Evolutionary conservation across 1,284 basidiomycete species (phyloP).

Genomic region (Ceratobasidium theobromae): DNA sequence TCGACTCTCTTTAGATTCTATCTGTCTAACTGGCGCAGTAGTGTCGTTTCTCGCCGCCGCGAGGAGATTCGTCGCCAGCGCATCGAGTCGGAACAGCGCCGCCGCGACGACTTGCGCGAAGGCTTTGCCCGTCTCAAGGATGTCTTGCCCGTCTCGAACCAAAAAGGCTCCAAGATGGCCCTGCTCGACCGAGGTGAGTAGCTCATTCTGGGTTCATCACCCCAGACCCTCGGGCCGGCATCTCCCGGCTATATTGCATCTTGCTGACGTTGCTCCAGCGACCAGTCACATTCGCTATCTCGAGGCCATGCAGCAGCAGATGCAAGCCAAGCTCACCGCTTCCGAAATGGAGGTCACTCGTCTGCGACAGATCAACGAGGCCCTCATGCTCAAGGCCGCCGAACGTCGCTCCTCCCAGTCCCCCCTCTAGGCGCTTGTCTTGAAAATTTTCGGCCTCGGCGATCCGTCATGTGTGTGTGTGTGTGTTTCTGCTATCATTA

Average conservation of each 20-base stretch:
- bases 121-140: constrained; percentile 85
- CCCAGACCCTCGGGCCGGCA: constrained; percentile 10
- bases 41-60: constrained; percentile 51
- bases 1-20: neutral
- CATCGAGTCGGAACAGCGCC: constrained; percentile 83
- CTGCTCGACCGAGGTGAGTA: constrained; percentile 77
- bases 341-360: constrained; percentile 74
- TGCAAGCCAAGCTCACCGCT: constrained; percentile 70
- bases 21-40: constrained; percentile 13
- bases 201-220: constrained; percentile 34
- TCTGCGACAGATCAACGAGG: constrained; percentile 78
- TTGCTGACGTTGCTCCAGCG: constrained; percentile 46
- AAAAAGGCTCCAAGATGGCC: constrained; percentile 87
- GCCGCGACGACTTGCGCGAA: constrained; percentile 82
- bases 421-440: constrained; percentile 7
- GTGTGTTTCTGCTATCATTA: constrained; percentile 14
- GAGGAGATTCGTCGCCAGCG: constrained; percentile 83
- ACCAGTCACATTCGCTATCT: constrained; percentile 78
- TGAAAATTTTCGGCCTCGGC: neutral
- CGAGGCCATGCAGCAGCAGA: constrained; percentile 68
- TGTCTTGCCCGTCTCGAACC: constrained; percentile 78
- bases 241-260: neutral
- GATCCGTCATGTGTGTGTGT: neutral
- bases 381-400: constrained; percentile 77
- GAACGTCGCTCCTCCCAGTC: constrained; percentile 51